Base-by-base conservation (phyloP, 371 early-diverging fungal species). In the Astathelohania contejeani region DNA sequence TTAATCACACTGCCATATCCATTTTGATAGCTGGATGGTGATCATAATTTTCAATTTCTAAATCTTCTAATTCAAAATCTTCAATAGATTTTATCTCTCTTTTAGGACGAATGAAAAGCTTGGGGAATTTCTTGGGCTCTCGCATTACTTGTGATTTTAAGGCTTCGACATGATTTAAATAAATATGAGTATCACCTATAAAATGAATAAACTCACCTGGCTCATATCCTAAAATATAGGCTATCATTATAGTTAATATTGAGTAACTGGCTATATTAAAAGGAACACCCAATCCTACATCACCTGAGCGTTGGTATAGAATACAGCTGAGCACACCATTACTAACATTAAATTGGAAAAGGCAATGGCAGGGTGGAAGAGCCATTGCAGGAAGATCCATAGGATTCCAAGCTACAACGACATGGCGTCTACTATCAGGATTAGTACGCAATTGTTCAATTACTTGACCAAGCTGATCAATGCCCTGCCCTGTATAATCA, bases 261-360 rank as follows among this genome's bases (percentile, higher is more conserved):
- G 95, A 83, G 69, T 97, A 97, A 12, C 85, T 85, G 10, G 97
- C 93, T 71, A 97, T 94, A 70, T 97, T 97, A 77, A 97, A 97
- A 0, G 97, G 97, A 2, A 97, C 90, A 18, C 97, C 97, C 25
- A 97, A 77, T 0, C 96, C 97, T 77, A 97, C 79, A 73, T 97
- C 97, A 69, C 89, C 88, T 0, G 92, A 92, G 0, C 97, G 79
- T 71, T 97, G 97, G 76, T 97, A 97, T 43, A 95, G 75, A 44
- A 85, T 84, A 75, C 92, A 93, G 2, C 85, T 88, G 19, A 97
- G 76, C 52, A 65, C 56, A 3, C 52, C 56, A 14, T 63, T 50
- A 4, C 87, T 82, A 0, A 87, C 87, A 66, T 82, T 83, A 65
- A 90, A 88, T 69, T 90, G 90, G 59, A 85, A 87, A 58, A 96